Conservation (phyloP, 2,329 filamentous ascomycete species). For the Didymella lethalis region DNA sequence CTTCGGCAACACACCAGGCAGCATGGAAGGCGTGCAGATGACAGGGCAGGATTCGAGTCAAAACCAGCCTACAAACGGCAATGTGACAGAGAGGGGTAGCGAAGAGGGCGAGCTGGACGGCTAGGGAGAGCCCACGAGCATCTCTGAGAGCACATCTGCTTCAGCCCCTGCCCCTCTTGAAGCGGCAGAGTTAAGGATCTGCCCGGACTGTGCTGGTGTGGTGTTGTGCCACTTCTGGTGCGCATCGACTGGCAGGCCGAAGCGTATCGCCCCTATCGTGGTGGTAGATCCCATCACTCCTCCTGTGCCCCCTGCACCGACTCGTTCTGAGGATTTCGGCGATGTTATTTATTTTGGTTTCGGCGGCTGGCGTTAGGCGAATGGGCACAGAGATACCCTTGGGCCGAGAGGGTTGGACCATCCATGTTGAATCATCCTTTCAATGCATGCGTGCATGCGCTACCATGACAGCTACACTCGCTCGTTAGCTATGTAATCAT, state of each 20-base stretch:
- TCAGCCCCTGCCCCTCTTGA: not conserved
- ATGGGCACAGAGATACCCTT: constrained; percentile 25
- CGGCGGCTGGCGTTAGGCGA: constrained; percentile 21
- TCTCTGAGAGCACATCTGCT: constrained; percentile 1
- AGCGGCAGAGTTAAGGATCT: not conserved
- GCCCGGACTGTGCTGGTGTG: not conserved
- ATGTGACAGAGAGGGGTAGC: constrained; percentile 44
- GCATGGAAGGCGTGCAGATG: constrained; percentile 36
- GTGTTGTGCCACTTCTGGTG: constrained; percentile 10
- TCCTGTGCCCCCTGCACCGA: not conserved
- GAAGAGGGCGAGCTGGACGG: constrained; percentile 60
- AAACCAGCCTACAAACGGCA: constrained; percentile 36
- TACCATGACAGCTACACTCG: not conserved
- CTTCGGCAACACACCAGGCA: constrained; percentile 43
- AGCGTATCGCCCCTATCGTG: not conserved
- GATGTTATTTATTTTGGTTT: constrained; percentile 13
- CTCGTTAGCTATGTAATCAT: too few relatives aligned
- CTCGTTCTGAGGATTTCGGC: not conserved
- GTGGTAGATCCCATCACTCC: not conserved
- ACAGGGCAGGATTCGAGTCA: constrained; percentile 28
- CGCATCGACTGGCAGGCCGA: not conserved
- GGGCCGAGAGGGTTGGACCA: constrained; percentile 18
- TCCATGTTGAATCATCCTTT: constrained; percentile 4
- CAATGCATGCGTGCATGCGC: not conserved
- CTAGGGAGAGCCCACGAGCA: constrained; percentile 16